Conservation (phyloP, 768 basidiomycete genomes). For the Lyophyllum semitale region DNA sequence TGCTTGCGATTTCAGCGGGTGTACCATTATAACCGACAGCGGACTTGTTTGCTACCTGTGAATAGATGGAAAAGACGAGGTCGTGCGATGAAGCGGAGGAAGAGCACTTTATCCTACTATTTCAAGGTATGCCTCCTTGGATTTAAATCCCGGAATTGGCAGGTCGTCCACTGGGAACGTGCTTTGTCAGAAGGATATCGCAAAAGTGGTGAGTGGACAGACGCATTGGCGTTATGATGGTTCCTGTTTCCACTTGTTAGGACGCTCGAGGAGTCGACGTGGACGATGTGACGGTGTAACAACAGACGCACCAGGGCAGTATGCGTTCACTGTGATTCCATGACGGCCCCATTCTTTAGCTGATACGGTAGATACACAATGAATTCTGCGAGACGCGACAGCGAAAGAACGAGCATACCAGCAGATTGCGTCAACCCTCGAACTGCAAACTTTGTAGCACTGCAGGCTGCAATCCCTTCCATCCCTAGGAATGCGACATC, state of each 20-base stretch:
- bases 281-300: background rate
- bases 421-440: constrained; percentile 37
- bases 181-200: background rate
- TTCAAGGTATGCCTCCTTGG: too few species aligned
- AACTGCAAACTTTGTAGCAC: constrained; percentile 41
- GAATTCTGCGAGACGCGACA: background rate
- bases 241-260: constrained; percentile 1
- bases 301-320: constrained; percentile 18
- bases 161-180: constrained; percentile 10
- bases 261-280: too few species aligned
- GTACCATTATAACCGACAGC: constrained; percentile 21
- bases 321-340: constrained; percentile 26
- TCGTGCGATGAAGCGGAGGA: too few species aligned
- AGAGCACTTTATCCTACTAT: too few species aligned
- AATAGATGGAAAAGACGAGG: background rate
- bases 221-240: constrained; percentile 20
- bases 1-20: constrained; percentile 33
- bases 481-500: constrained; percentile 6
- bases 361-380: too few species aligned
- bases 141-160: too few species aligned
- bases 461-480: constrained; percentile 26
- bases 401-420: background rate
- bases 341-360: constrained; percentile 19
- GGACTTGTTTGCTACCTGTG: constrained; percentile 1
- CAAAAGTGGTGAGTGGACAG: background rate